Evolutionary conservation across 257 asterid genomes (phyloP), one percentile per base, ranked within the genome.

Genomic region (Fraxinus americana): DNA sequence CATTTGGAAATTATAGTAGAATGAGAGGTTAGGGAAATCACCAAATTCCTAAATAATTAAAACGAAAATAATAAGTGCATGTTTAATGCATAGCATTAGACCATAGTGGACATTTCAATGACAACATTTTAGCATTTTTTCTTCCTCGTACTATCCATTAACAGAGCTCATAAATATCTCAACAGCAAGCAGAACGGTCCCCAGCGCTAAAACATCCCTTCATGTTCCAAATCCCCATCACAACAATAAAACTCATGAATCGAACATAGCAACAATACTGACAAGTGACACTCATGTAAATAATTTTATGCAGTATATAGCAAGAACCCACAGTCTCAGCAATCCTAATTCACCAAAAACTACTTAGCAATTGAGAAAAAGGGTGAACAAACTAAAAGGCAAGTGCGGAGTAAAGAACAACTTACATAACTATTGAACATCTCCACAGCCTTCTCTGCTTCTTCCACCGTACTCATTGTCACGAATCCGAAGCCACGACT

Each of bases 401-500:
- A 25, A 7, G 1, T 19, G 41, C 32, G 66, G 66, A 34, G 2
- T 5, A 57, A 6, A 29, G 4, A 1, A 48, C 29, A 75, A 88
- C 98, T 86, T 81, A 93, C 98, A 76, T 85, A 91, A 67, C 88
- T 82, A 82, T 84, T 80, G 80, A 88, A 92, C 90, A 88, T 63
- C 77, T 87, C 94, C 36, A 90, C 91, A 38, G 98, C 98, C 75
- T 87, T 91, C 73, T 91, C 98, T 79, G 97, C 97, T 87, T 91
- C 91, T 85, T 91, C 97, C 70, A 91, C 92, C 0, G 92, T 90
- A 72, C 91, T 84, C 98, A 93, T 93, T 0, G 98, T 88, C 72
- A 93, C 97, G 77, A 93, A 93, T 74, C 97, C 98, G 1, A 93
- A 93, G 4, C 98, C 98, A 23, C 98, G 90, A 79, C 98, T 93